These are phyloP conservation scores for Nicotiana paniculata DNA, from an alignment of 257 asterid genomes.

Conservation along the genomic window DNA sequence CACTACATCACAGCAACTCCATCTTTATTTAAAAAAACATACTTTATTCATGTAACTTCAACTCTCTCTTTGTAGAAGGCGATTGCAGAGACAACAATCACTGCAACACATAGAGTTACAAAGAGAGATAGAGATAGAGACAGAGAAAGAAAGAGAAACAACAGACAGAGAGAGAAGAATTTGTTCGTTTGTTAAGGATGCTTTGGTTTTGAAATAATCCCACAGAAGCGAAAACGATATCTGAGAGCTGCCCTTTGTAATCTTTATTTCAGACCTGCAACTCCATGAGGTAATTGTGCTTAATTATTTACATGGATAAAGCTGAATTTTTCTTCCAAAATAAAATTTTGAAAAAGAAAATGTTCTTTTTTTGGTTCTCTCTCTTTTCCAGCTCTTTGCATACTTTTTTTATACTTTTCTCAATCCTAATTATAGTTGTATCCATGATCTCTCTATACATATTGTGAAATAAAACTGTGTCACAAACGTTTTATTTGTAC, in stretches of 20 bases:
- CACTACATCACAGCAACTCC: neutral
- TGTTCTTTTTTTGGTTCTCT: constrained; percentile 20
- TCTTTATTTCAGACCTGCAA: constrained; percentile 57
- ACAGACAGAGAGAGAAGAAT: constrained; percentile 17
- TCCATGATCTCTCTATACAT: neutral
- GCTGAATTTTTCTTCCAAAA: constrained; percentile 18
- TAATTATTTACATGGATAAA: constrained; percentile 23
- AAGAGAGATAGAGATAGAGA: constrained; percentile 17
- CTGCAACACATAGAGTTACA: constrained; percentile 24
- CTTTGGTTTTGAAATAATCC: constrained; percentile 26
- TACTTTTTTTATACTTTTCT: constrained; percentile 11
- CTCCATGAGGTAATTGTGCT: constrained; percentile 57
- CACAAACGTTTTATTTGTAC: neutral
- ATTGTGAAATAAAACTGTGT: neutral
- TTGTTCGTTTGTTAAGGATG: neutral
- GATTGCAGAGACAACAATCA: constrained; percentile 60
- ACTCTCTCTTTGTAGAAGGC: constrained; percentile 53
- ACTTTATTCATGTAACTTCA: constrained; percentile 17
- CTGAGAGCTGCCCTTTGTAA: constrained; percentile 37
- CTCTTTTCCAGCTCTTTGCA: constrained; percentile 12
- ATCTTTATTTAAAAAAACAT: constrained; percentile 2
- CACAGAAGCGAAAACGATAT: constrained; percentile 70
- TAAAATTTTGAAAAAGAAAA: constrained; percentile 2
- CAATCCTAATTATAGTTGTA: constrained; percentile 1
- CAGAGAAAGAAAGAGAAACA: constrained; percentile 24